A percentile compares a stretch with the other conserved stretches of the same genome.
Evolutionary conservation across 352 stramenopile genomes (phyloP).

Genomic region (Phytophthora vignae): DNA sequence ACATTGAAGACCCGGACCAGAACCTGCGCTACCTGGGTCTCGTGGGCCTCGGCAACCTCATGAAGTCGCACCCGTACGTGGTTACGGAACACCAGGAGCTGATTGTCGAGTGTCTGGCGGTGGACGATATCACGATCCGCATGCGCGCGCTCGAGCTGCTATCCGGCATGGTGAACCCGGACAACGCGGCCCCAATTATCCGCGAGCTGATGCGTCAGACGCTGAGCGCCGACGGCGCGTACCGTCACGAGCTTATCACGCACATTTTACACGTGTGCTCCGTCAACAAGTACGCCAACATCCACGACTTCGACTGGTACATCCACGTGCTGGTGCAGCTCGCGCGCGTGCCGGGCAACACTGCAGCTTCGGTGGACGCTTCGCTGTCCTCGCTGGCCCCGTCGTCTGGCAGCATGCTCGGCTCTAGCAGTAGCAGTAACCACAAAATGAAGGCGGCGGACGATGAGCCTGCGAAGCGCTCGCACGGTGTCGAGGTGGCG

Average conservation of each 20-base stretch:
- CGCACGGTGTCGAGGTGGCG: slow-evolving; percentile 89
- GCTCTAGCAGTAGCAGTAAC: slow-evolving; percentile 33
- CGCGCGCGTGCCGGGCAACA: slow-evolving; percentile 90
- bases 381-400: slow-evolving; percentile 39
- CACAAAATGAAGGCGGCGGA: slow-evolving; percentile 35
- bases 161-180: slow-evolving; percentile 94
- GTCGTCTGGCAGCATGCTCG: slow-evolving; percentile 57
- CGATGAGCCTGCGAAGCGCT: slow-evolving; percentile 45
- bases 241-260: slow-evolving; percentile 96
- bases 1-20: slow-evolving; percentile 98
- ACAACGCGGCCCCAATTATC: slow-evolving; percentile 97
- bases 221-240: slow-evolving; percentile 92
- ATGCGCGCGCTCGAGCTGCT: slow-evolving; percentile 97
- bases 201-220: slow-evolving; percentile 97
- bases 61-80: slow-evolving; percentile 95
- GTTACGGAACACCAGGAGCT: slow-evolving; percentile 95
- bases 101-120: slow-evolving; percentile 96
- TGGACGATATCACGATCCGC: slow-evolving; percentile 99
- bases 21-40: slow-evolving; percentile 99
- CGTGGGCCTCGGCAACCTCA: slow-evolving; percentile 97
- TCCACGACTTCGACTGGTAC: slow-evolving; percentile 99
- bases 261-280: slow-evolving; percentile 98
- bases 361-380: slow-evolving; percentile 42
- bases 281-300: slow-evolving; percentile 98
- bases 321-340: slow-evolving; percentile 97